These are phyloP conservation scores for Xylariaceae sp. DNA, from an alignment of 2,329 filamentous ascomycete genomes.

Conservation along the genomic window DNA sequence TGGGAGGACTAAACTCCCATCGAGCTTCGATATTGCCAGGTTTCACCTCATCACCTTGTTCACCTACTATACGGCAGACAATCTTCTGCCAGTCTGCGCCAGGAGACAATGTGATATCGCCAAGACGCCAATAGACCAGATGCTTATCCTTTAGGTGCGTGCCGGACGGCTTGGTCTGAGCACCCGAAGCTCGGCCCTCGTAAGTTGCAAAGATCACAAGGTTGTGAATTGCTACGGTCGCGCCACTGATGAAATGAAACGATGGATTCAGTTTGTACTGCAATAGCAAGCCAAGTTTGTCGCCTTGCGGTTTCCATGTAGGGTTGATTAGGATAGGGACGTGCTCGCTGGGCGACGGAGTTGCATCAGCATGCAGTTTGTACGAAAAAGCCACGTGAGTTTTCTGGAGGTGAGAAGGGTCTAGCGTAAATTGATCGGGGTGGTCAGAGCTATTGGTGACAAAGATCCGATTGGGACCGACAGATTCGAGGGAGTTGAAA, in stretches of 20 bases:
- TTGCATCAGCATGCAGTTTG: constrained; percentile 67
- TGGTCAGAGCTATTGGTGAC: constrained; percentile 63
- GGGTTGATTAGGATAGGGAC: constrained; percentile 70
- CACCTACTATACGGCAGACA: constrained; percentile 71
- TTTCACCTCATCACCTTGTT: constrained; percentile 63
- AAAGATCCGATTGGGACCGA: constrained; percentile 90
- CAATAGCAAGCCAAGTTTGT: constrained; percentile 80
- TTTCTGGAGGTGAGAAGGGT: constrained; percentile 65
- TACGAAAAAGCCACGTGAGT: constrained; percentile 88
- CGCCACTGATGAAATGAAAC: constrained; percentile 40
- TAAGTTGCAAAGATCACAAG: constrained; percentile 68
- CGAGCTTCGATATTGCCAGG: constrained; percentile 75
- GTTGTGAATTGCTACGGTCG: constrained; percentile 61
- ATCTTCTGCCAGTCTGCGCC: constrained; percentile 65
- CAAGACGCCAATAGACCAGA: constrained; percentile 73
- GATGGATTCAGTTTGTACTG: constrained; percentile 78
- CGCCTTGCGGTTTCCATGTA: constrained; percentile 75
- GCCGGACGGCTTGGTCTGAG: constrained; percentile 73
- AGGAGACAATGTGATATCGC: constrained; percentile 63
- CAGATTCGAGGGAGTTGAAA: constrained; percentile 80
- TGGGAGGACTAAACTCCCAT: constrained; percentile 57
- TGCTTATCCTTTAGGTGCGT: constrained; percentile 72
- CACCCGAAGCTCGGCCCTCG: constrained; percentile 60
- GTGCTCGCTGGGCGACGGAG: constrained; percentile 43
- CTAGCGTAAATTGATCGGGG: constrained; percentile 74